Evolutionary conservation across 2,329 filamentous ascomycete genomes (phyloP).

Genomic region (Anthostomella pinea): DNA sequence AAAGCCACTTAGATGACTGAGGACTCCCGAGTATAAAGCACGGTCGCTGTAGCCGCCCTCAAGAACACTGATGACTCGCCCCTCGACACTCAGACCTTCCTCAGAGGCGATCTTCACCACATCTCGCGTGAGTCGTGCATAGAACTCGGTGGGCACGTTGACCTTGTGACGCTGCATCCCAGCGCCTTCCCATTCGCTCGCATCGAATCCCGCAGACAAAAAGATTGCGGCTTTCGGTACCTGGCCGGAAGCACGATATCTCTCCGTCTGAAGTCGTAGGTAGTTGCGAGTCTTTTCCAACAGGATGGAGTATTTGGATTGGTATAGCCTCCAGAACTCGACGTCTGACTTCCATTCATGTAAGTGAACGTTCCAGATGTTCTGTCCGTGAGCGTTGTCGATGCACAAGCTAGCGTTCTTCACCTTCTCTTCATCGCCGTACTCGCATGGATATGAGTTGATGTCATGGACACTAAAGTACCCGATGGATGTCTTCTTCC

Average conservation of each 20-base stretch:
- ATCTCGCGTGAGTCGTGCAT: constrained; percentile 85
- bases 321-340: constrained; percentile 89
- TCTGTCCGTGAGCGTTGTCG: constrained; percentile 90
- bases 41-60: constrained; percentile 96
- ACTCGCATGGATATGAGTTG: constrained; percentile 96
- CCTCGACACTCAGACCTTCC: constrained; percentile 72
- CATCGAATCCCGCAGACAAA: constrained; percentile 93
- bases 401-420: constrained; percentile 92
- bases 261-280: constrained; percentile 68
- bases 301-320: constrained; percentile 70
- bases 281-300: constrained; percentile 79
- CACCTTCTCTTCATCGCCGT: constrained; percentile 89
- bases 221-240: constrained; percentile 84
- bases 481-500: constrained; percentile 84
- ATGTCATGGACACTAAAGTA: constrained; percentile 98
- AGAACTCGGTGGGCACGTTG: constrained; percentile 95
- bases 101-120: constrained; percentile 80
- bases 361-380: constrained; percentile 93
- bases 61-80: constrained; percentile 85
- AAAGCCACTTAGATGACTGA: constrained; percentile 87
- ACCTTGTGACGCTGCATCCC: constrained; percentile 96
- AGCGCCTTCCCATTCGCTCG: constrained; percentile 86
- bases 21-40: constrained; percentile 79
- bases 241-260: constrained; percentile 56
- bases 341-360: constrained; percentile 78